Conservation (phyloP, 225 moss, liverwort and hornwort species). For the Bryoerythrophyllum caledonicum region DNA sequence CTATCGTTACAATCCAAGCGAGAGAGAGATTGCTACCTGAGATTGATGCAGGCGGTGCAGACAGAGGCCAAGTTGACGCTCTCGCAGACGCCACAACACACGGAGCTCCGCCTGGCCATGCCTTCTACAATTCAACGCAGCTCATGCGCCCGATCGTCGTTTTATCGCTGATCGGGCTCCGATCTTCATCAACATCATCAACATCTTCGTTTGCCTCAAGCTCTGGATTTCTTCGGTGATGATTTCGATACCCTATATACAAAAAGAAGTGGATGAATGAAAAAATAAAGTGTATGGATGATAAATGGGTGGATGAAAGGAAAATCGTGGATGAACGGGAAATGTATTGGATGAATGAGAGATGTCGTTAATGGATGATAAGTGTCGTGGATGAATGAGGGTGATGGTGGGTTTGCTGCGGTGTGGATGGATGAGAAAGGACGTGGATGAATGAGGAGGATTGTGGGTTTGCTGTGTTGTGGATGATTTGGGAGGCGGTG, state of each 20-base stretch:
- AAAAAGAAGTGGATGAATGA: fast-evolving
- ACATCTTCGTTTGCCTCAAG: neutral
- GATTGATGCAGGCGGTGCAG: conserved; percentile 76
- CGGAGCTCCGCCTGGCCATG: conserved; percentile 54
- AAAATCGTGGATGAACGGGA: too few relatives aligned
- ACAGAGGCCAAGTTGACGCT: conserved; percentile 64
- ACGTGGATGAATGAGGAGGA: too few relatives aligned
- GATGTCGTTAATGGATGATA: too few relatives aligned
- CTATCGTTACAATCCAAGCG: neutral
- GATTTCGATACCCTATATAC: neutral
- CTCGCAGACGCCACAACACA: conserved; percentile 86
- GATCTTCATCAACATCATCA: neutral
- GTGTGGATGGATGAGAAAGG: too few relatives aligned
- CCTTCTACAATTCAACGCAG: neutral
- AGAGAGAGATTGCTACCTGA: conserved; percentile 21
- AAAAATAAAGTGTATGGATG: neutral
- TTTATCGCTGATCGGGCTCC: neutral
- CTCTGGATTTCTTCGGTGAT: neutral
- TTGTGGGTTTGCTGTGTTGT: too few relatives aligned
- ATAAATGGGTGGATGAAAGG: too few relatives aligned
- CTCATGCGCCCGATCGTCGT: too few relatives aligned
- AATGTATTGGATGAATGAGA: too few relatives aligned
- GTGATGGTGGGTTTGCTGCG: too few relatives aligned
- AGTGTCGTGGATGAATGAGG: too few relatives aligned
- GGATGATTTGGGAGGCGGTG: conserved; percentile 7